Percentiles rank a stretch among this genome's conserved stretches.
Conservation (phyloP, 768 basidiomycete species). For the Auricularia sp. region DNA sequence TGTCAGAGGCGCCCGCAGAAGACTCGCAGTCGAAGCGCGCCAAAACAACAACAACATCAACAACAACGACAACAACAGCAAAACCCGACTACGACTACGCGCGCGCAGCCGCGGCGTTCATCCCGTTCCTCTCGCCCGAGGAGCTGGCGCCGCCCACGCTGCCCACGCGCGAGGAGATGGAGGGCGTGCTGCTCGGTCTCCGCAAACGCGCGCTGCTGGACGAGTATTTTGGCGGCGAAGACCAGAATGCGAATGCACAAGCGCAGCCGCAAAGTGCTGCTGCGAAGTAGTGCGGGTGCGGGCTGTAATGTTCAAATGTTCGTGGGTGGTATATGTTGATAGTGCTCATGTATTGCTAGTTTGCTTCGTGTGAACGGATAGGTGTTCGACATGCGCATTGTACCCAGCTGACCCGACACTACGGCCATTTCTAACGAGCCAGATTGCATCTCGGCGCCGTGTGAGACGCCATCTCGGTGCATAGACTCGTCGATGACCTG, state of each 20-base stretch:
- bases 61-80: conserved; percentile 5
- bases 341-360: no score
- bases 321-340: no score
- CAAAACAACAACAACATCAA: conserved; percentile 2
- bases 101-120: conserved; percentile 50
- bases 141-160: conserved; percentile 67
- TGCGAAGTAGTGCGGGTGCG: no score
- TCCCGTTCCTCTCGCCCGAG: conserved; percentile 65
- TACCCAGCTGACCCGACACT: no score
- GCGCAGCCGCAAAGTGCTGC: neutral
- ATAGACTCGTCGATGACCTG: no score
- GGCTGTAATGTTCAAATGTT: no score
- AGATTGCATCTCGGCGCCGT: no score
- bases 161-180: conserved; percentile 72
- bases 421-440: no score
- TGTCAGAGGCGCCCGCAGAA: conserved; percentile 27
- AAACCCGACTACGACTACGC: conserved; percentile 2
- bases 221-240: conserved; percentile 53
- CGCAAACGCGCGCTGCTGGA: conserved; percentile 76
- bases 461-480: no score
- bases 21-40: conserved; percentile 13
- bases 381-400: no score
- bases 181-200: conserved; percentile 58
- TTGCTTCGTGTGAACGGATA: no score
- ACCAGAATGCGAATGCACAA: neutral